phyloP scores from a whole-genome alignment of 2,329 filamentous ascomycete species.

The Hypoxylon rubiginosum region DNA sequence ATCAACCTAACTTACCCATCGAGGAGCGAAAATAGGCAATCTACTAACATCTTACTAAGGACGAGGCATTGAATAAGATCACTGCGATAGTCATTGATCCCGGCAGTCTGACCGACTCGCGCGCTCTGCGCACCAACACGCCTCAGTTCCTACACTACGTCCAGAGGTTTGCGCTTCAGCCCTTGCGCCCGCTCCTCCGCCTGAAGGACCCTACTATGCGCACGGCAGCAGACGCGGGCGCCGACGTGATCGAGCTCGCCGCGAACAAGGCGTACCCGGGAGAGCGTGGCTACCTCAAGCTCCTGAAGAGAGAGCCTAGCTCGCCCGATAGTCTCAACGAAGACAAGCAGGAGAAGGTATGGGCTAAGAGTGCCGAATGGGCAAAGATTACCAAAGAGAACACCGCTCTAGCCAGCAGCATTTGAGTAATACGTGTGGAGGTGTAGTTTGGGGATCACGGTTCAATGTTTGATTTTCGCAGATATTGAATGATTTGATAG shows the following conservation, averaged over 20 bases:
- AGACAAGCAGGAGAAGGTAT: conserved; percentile 44
- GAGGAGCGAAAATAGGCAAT: background rate
- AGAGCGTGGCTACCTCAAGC: conserved; percentile 53
- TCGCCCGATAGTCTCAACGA: conserved; percentile 42
- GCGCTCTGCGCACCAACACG: conserved; percentile 53
- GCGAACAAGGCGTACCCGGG: conserved; percentile 46
- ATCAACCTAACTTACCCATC: background rate
- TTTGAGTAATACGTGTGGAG: conserved; percentile 17
- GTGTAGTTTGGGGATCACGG: background rate
- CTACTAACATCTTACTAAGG: conserved; percentile 24
- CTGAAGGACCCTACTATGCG: conserved; percentile 52
- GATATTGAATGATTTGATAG: conserved; percentile 7
- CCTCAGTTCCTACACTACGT: conserved; percentile 46
- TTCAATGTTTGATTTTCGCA: background rate
- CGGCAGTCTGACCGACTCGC: conserved; percentile 52
- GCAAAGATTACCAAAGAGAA: conserved; percentile 42
- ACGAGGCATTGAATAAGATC: conserved; percentile 45
- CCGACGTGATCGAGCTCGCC: conserved; percentile 36
- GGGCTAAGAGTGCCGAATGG: conserved; percentile 46
- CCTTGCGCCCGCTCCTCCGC: conserved; percentile 46
- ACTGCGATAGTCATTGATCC: conserved; percentile 47
- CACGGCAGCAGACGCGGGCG: conserved; percentile 47
- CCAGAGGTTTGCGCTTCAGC: conserved; percentile 47
- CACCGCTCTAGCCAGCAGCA: conserved; percentile 29
- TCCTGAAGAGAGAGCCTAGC: conserved; percentile 38